Base-by-base conservation (phyloP, 495 filamentous ascomycete genomes). In the Hyaloscypha bicolor region DNA sequence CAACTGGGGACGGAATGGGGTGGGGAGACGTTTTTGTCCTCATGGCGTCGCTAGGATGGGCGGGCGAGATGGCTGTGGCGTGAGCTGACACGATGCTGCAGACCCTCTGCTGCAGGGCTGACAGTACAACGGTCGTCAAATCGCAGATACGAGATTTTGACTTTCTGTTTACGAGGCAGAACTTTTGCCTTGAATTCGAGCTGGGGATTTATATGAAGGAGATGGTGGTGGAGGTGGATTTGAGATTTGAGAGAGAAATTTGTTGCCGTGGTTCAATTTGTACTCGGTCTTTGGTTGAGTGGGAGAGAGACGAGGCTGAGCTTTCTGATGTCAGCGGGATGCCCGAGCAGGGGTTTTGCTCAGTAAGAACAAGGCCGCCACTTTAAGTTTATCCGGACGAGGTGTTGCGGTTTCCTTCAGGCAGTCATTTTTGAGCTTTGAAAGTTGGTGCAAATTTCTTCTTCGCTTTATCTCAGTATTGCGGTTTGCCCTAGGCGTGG, bases 21-120 rank as follows among this genome's bases (percentile, higher is more conserved):
- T 48, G 53, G 21, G 22, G 21, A 29, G 53, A 56, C 1, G 55
- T 22, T n/a, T 60, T 25, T 37, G 35, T 37, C 35, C 35, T 45
- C 31, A 55, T 66, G 32, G 30, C 8, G 16, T 16, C 8, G 42
- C 11, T 19, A 3, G 42, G 42, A 1, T 48, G 42, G 42, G 42
- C 65, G 62, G 48, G 65, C 56, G 60, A 66, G 53, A 32, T 67
- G 59, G 29, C 35, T 66, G 65, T 67, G 65, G 65, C 65, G 65
- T 57, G 42, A 14, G 39, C 39, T 56, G 42, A 52, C 12, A 55
- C 45, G 58, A 39, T 67, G 55, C 37, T 66, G 64, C 39, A 59
- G 65, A 66, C 56, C 16, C 42, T 48, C 11, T 48, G 9, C 58
- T 56, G 65, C 65, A 61, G 33, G 42, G 31, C 62, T 64, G 52